Base-by-base conservation (phyloP, 129 eudicot genomes). In the Pittosporum tobira region DNA sequence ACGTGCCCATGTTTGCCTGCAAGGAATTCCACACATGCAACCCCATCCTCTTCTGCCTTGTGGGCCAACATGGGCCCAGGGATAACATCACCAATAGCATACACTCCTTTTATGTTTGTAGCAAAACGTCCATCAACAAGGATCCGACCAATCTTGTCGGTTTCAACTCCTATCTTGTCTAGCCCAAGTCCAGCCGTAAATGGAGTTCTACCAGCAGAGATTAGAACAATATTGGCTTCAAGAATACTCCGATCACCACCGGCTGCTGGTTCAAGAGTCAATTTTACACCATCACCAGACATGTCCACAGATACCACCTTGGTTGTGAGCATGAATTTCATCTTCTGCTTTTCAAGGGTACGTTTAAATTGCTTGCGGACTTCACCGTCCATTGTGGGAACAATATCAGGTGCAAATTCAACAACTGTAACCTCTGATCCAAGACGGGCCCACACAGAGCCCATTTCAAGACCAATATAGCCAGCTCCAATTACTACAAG, bases 21-120 rank as follows among this genome's bases (percentile, higher is more conserved):
- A 49, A 88, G 79, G 67, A 72, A 88, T 45, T 88, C 94, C 5
- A 79, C 96, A 26, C 88, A 81, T 1, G 96, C 96, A 42, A 87
- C 65, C n/a, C 96, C 96, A 44, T 87, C 96, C 24, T 87, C 96
- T 65, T 87, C 96, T 1, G 96, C 96, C 57, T 84, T 83, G 78
- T 87, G 96, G 27, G 96, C 96, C 77, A 87, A 57, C 96, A 83
- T 87, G 0, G 96, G 96, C 7, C 96, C 96, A 7, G 94, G 96
- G 29, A 87, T 87, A 3, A 87, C 96, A 59, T 87, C 96, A 22
- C 96, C 96, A 54, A 87, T 87, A 5, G 88, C 94, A 43, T 66
- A 80, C 2, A 87, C 96, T 20, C 96, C 94, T 7, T 73, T 74
- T 19, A 87, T 81, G 19, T 77, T 83, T 5, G 93, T 74, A n/a